These are phyloP conservation scores for Plasmodium gonderi DNA, from an alignment of 169 alveolate genomes.

Conservation along the genomic window DNA sequence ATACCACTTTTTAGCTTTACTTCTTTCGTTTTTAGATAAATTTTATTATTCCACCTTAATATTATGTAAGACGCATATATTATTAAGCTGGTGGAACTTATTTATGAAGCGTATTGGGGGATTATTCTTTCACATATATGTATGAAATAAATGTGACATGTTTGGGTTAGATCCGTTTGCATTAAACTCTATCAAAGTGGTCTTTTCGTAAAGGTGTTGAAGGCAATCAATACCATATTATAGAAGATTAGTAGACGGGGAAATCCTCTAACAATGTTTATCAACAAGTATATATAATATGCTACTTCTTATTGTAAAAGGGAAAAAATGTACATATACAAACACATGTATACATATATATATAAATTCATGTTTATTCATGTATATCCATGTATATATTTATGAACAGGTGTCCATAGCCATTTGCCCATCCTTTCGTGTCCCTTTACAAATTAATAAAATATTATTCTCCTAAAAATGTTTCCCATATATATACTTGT, in stretches of 20 bases:
- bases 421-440: not conserved
- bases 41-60: not conserved
- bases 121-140: not conserved
- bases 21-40: not conserved
- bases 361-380: too few species aligned
- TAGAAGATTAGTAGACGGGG: not conserved
- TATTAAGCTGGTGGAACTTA: not conserved
- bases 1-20: not conserved
- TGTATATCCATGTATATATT: too few species aligned
- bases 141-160: not conserved
- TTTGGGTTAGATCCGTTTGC: not conserved
- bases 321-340: not conserved
- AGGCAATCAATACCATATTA: not conserved
- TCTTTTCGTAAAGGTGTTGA: not conserved
- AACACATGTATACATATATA: too few species aligned
- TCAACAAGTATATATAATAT: not conserved
- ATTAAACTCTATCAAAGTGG: not conserved
- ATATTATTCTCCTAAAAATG: not conserved
- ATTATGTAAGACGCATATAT: too few species aligned
- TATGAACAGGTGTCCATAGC: too few species aligned
- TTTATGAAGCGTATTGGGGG: not conserved
- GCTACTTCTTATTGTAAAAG: not conserved
- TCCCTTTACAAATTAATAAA: not conserved
- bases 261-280: not conserved
- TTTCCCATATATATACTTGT: not conserved